Conservation (phyloP, 2,329 filamentous ascomycete species). For the Peltaster fructicola region DNA sequence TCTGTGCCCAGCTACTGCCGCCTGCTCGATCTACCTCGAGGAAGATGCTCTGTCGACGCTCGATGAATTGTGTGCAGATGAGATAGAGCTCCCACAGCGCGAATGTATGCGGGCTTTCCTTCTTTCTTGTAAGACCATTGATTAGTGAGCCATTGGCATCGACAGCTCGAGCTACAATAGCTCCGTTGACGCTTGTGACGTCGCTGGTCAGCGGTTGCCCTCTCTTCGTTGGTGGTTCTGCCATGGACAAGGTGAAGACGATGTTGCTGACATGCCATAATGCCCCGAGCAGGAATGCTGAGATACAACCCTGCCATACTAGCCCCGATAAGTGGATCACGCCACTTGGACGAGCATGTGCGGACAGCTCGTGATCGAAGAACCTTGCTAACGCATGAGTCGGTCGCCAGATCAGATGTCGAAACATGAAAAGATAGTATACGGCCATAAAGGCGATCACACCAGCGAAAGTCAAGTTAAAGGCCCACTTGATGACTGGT, state of each 20-base stretch:
- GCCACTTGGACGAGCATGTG: constrained; percentile 43
- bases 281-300: constrained; percentile 49
- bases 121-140: constrained; percentile 68
- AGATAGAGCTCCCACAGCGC: constrained; percentile 81
- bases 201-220: constrained; percentile 67
- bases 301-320: constrained; percentile 22
- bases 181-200: constrained; percentile 37
- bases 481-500: constrained; percentile 6
- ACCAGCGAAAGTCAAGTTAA: constrained; percentile 8
- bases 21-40: constrained; percentile 68
- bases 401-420: constrained; percentile 48
- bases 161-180: constrained; percentile 11
- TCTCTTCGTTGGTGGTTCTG: constrained; percentile 66
- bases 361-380: constrained; percentile 55
- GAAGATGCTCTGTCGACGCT: constrained; percentile 67
- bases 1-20: constrained; percentile 65
- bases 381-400: constrained; percentile 55
- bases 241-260: constrained; percentile 65
- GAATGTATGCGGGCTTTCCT: constrained; percentile 60
- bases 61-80: constrained; percentile 56
- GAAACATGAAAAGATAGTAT: constrained; percentile 44
- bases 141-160: constrained; percentile 84
- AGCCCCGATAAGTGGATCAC: constrained; percentile 18
- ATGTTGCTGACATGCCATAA: constrained; percentile 64
- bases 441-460: constrained; percentile 22